Evolutionary conservation across 2,329 filamentous ascomycete genomes (phyloP), one percentile per base, ranked within the genome.

Genomic region (Sarocladiaceae sp.): DNA sequence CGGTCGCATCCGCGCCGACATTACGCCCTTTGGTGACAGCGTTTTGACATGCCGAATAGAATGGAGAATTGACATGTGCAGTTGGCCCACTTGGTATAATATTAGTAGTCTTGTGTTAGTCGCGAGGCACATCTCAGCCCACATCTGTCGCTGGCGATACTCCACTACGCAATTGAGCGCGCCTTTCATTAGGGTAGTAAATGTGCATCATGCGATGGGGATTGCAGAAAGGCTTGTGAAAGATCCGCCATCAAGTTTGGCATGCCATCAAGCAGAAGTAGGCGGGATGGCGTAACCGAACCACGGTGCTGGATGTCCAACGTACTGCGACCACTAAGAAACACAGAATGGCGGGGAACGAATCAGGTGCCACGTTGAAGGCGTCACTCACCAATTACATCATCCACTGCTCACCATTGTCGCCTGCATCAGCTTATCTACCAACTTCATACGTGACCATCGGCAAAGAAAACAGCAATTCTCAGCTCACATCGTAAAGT

Each of bases 21-120:
- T 18, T 28, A 33, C 44, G 44, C 44, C 44, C 44, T 48, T 48
- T 7, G 26, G 25, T 31, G 44, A 48, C 44, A 33, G 10, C 22
- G n/a, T 31, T 46, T 48, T n/a, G 26, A 48, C 44, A 48, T 48
- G 25, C 25, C 17, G 40, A 15, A 46, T 28, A 46, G 40, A 17
- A n/a, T 26, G 22, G 40, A 22, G 40, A 22, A 15, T 25, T 46
- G 40, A 10, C 23, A 22, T 28, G 40, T 29, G 17, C 17, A 46
- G 5, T 13, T 46, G 23, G 22, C 40, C 40, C 25, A 28, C 22
- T 46, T 28, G 23, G 40, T 10, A 15, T 10, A 33, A 46, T 26
- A 29, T 18, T 46, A 18, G 40, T 33, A 46, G 5, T 46, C 17
- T 10, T 46, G n/a, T 17, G 17, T 26, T 11, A 28, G 25, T 46